Conservation (phyloP, 148 eudicot species). For the Fagopyrum tataricum region DNA sequence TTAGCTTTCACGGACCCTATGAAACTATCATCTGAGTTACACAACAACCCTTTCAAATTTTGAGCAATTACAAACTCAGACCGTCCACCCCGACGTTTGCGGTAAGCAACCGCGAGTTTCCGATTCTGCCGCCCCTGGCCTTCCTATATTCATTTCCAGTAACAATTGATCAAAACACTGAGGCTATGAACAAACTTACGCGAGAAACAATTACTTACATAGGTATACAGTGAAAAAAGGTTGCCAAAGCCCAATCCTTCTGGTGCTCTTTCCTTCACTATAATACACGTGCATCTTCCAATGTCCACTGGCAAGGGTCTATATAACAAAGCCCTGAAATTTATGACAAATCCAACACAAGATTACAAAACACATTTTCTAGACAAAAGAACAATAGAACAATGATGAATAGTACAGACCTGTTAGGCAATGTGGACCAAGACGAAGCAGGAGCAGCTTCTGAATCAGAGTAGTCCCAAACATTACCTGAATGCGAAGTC, state of each 20-base stretch:
- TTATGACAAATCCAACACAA: background rate
- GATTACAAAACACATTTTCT: slow-evolving; percentile 10
- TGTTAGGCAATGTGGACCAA: slow-evolving; percentile 86
- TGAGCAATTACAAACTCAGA: slow-evolving; percentile 65
- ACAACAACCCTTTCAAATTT: slow-evolving; percentile 45
- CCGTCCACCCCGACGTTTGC: slow-evolving; percentile 60
- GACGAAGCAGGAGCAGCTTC: slow-evolving; percentile 97
- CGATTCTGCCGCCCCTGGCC: slow-evolving; percentile 86
- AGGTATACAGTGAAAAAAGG: slow-evolving; percentile 67
- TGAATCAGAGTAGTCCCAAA: slow-evolving; percentile 90
- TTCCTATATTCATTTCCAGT: slow-evolving; percentile 39
- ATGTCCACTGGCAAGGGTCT: slow-evolving; percentile 79
- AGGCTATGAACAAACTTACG: background rate
- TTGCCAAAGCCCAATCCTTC: slow-evolving; percentile 50
- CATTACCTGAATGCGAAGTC: slow-evolving; percentile 38
- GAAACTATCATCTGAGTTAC: slow-evolving; percentile 54
- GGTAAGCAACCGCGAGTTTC: slow-evolving; percentile 85
- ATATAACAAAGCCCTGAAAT: slow-evolving; percentile 62
- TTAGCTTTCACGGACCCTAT: slow-evolving; percentile 67
- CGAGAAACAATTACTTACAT: slow-evolving; percentile 35
- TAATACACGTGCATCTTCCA: slow-evolving; percentile 79
- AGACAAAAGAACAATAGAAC: background rate
- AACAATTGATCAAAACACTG: background rate
- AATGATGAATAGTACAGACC: slow-evolving; percentile 28
- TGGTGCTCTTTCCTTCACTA: slow-evolving; percentile 57